These are phyloP conservation scores for Rhynchosporium agropyri DNA, from an alignment of 2,329 filamentous ascomycete genomes.

Conservation along the genomic window DNA sequence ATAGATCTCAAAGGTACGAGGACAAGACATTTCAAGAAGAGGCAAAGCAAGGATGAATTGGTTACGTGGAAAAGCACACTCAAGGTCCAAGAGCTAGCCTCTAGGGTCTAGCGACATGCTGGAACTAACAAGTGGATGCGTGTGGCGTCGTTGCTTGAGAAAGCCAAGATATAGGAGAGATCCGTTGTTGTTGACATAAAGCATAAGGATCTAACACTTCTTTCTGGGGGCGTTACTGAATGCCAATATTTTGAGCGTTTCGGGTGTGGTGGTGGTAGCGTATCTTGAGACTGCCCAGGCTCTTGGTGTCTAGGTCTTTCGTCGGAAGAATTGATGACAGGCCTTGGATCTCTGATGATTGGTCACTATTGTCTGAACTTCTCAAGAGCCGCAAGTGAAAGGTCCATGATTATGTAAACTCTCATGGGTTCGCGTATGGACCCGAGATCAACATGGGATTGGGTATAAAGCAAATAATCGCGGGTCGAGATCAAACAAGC, in stretches of 20 bases:
- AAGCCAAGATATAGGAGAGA: background rate
- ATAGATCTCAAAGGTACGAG: constrained; percentile 3
- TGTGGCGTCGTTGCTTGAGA: background rate
- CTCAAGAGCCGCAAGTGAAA: background rate
- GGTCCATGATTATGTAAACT: background rate
- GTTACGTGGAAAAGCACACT: background rate
- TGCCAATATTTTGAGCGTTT: constrained; percentile 20
- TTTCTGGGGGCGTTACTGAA: constrained; percentile 2
- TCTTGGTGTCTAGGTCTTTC: constrained; percentile 3
- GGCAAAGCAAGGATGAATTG: background rate
- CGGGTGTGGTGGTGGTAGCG: constrained; percentile 4
- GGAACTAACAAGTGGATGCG: constrained; percentile 12
- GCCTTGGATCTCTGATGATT: constrained; percentile 7
- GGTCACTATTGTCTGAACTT: background rate
- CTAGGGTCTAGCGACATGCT: background rate
- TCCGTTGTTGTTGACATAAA: background rate
- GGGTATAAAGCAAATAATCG: constrained; percentile 11
- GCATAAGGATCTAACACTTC: constrained; percentile 6
- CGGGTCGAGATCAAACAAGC: constrained; percentile 12
- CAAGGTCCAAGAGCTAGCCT: constrained; percentile 3
- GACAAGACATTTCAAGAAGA: background rate
- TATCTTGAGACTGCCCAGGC: constrained; percentile 11
- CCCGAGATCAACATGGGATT: background rate
- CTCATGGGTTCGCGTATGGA: background rate
- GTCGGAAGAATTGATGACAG: constrained; percentile 2